Conservation (phyloP, 768 basidiomycete genomes). For the Mycena chlorophos region DNA sequence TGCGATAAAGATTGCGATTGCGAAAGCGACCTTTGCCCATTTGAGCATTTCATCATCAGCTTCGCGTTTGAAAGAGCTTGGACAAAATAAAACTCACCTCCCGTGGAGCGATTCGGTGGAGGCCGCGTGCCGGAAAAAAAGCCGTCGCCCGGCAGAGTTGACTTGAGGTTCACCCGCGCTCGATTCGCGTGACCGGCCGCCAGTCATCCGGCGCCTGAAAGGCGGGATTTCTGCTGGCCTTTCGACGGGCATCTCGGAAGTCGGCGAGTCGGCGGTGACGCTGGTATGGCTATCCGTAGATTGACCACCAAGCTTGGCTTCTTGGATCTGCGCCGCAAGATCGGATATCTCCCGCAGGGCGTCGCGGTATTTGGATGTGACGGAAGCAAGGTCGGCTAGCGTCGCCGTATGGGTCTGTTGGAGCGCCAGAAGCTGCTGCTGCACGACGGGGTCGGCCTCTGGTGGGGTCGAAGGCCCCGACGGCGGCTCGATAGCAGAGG, state of each 20-base stretch:
- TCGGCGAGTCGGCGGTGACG: constrained; percentile 40
- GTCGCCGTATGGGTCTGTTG: constrained; percentile 82
- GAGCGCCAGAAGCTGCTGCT: constrained; percentile 69
- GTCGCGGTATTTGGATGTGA: constrained; percentile 83
- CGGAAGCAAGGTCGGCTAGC: constrained; percentile 72
- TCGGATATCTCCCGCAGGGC: constrained; percentile 92
- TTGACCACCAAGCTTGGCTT: constrained; percentile 68
- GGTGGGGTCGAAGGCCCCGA: no score
- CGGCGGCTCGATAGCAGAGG: no score
- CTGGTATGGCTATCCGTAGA: constrained; percentile 35
- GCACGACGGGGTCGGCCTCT: constrained; percentile 41
- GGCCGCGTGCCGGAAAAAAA: constrained; percentile 88
- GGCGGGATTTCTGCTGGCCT: constrained; percentile 38
- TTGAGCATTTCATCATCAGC: constrained; percentile 21
- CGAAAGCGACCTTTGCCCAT: constrained; percentile 72
- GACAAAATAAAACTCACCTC: constrained; percentile 51
- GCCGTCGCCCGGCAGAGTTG: constrained; percentile 58
- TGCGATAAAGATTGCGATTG: constrained; percentile 96
- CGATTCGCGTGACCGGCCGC: constrained; percentile 49
- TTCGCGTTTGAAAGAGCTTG: constrained; percentile 11
- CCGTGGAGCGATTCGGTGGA: constrained; percentile 86
- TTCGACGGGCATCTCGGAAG: constrained; percentile 39
- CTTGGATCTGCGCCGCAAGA: constrained; percentile 86
- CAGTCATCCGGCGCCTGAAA: constrained; percentile 54
- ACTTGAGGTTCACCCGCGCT: constrained; percentile 41